These are phyloP conservation scores for Epichloe uncinata DNA, from an alignment of 2,329 filamentous ascomycete genomes.

Conservation along the genomic window DNA sequence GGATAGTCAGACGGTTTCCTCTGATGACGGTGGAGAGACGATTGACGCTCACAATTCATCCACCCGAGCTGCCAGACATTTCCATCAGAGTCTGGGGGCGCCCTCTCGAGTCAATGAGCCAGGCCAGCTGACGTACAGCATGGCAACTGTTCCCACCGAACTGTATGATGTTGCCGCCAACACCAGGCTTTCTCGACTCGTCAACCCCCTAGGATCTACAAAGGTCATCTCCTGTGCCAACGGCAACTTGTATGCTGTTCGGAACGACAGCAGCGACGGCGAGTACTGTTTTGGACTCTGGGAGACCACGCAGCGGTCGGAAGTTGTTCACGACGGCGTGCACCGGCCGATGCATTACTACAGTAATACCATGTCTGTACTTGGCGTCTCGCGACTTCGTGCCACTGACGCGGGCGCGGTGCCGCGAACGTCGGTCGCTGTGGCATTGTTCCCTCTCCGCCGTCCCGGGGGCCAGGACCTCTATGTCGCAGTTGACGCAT, in stretches of 20 bases:
- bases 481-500: constrained; percentile 11
- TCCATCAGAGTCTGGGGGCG: neutral
- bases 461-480: constrained; percentile 6
- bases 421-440: constrained; percentile 8
- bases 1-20: neutral
- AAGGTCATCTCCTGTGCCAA: constrained; percentile 19
- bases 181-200: constrained; percentile 11
- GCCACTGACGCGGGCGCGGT: constrained; percentile 9
- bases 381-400: constrained; percentile 19
- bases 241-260: constrained; percentile 20
- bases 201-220: constrained; percentile 9
- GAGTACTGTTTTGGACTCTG: constrained; percentile 13
- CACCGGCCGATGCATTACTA: constrained; percentile 21
- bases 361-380: constrained; percentile 16
- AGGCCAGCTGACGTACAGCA: constrained; percentile 1
- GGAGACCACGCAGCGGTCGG: constrained; percentile 8
- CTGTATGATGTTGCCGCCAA: constrained; percentile 11
- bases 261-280: constrained; percentile 8
- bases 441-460: constrained; percentile 10
- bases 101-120: neutral
- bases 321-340: constrained; percentile 12
- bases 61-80: neutral
- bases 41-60: neutral
- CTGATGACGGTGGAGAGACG: neutral
- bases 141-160: neutral